These are phyloP conservation scores for Warburgia ugandensis DNA, from an alignment of 164 flowering plant species.

Conservation along the genomic window DNA sequence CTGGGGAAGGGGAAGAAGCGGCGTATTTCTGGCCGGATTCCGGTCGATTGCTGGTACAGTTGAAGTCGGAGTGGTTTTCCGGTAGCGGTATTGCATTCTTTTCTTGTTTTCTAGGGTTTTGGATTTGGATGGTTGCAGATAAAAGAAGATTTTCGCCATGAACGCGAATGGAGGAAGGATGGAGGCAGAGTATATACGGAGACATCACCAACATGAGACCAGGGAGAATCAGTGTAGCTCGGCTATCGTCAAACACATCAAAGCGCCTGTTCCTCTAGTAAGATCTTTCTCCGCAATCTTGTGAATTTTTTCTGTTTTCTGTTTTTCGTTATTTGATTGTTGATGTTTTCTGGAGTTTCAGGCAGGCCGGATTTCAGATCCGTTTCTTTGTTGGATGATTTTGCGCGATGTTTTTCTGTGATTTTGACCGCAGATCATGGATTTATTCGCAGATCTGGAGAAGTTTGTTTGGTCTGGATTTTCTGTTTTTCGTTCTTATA, in stretches of 20 bases:
- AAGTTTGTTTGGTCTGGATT: conserved; percentile 14
- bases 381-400: background rate
- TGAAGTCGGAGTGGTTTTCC: background rate
- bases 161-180: conserved; percentile 22
- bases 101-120: background rate
- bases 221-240: conserved; percentile 56
- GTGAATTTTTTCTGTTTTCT: conserved; percentile 14
- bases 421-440: background rate
- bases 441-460: conserved; percentile 3
- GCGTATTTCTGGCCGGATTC: background rate
- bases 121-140: conserved; percentile 6
- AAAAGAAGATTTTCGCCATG: conserved; percentile 14
- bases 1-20: background rate
- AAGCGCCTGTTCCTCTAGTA: conserved; percentile 67
- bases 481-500: too few relatives aligned
- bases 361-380: conserved; percentile 8
- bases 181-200: conserved; percentile 43
- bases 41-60: background rate
- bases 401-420: background rate
- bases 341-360: background rate
- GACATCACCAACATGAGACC: conserved; percentile 47
- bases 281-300: conserved; percentile 5
- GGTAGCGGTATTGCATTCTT: background rate
- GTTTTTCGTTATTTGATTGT: background rate
- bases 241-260: conserved; percentile 54